Percentiles rank a stretch among this genome's conserved stretches.
Evolutionary conservation across 2,329 filamentous ascomycete species (phyloP).

Genomic region (Neocatenulostroma microsporum): DNA sequence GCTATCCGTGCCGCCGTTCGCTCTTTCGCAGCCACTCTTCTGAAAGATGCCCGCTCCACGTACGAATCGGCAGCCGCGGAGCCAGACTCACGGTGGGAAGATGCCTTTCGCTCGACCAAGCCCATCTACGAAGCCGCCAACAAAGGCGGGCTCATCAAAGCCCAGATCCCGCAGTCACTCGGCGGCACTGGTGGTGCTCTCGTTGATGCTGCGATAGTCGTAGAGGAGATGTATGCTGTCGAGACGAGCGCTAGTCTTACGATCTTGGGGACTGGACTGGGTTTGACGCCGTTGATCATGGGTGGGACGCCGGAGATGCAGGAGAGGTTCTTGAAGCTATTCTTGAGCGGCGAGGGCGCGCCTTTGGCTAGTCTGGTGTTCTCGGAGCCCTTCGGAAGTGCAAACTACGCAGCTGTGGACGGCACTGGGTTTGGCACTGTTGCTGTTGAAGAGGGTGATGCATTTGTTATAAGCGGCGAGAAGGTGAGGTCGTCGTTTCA

Average conservation of each 20-base stretch:
- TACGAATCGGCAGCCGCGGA: conserved; percentile 23
- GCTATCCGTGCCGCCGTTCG: conserved; percentile 23
- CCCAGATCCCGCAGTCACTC: conserved; percentile 38
- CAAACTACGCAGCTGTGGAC: conserved; percentile 47
- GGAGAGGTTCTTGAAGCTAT: conserved; percentile 39
- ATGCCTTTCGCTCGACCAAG: conserved; percentile 43
- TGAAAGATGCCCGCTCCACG: conserved; percentile 19
- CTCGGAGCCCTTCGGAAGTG: conserved; percentile 46
- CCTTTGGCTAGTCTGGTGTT: conserved; percentile 46
- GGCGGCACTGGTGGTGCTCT: conserved; percentile 42
- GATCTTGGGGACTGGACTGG: conserved; percentile 46
- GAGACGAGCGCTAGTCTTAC: conserved; percentile 46
- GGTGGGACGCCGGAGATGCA: conserved; percentile 26
- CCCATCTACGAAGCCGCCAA: conserved; percentile 42
- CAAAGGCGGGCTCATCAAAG: conserved; percentile 40
- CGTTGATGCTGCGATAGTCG: conserved; percentile 43
- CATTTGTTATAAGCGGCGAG: conserved; percentile 48
- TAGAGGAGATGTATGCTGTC: conserved; percentile 48
- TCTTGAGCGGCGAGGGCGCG: conserved; percentile 38
- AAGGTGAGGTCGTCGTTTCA: conserved; percentile 40
- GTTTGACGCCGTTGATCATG: conserved; percentile 45
- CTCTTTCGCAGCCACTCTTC: conserved; percentile 21
- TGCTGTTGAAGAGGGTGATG: conserved; percentile 41
- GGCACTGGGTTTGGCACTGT: conserved; percentile 44
- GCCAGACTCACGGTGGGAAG: conserved; percentile 8